phyloP scores from a whole-genome alignment of 2,329 filamentous ascomycete species.

The Thermoascus crustaceus region DNA sequence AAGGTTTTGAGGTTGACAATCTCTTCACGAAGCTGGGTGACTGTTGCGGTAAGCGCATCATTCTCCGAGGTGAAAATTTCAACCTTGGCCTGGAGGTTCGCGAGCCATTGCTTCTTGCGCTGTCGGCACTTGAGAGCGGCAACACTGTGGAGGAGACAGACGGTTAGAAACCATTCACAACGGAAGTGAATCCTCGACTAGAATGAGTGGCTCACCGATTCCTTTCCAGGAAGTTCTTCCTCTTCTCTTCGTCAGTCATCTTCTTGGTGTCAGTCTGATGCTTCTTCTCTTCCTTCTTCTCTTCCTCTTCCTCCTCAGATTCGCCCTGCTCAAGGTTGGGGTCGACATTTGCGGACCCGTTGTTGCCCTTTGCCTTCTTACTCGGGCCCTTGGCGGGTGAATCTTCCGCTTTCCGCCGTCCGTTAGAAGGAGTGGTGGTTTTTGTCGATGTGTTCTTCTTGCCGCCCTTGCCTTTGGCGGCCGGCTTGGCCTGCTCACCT shows the following conservation, averaged over 20 bases:
- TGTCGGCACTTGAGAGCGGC: slow-evolving; percentile 95
- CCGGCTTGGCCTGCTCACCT: slow-evolving; percentile 57
- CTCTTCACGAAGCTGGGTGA: slow-evolving; percentile 79
- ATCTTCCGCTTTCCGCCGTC: slow-evolving; percentile 73
- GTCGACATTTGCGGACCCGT: slow-evolving; percentile 32
- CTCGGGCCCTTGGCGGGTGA: slow-evolving; percentile 56
- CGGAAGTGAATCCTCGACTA: slow-evolving; percentile 13
- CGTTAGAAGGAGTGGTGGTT: slow-evolving; percentile 45
- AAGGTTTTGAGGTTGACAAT: slow-evolving; percentile 92
- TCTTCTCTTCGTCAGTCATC: slow-evolving; percentile 98
- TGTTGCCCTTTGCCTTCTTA: slow-evolving; percentile 65
- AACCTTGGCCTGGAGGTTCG: slow-evolving; percentile 88
- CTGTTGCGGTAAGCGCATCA: slow-evolving; percentile 73
- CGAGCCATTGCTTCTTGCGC: slow-evolving; percentile 97
- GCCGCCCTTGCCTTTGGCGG: slow-evolving; percentile 56
- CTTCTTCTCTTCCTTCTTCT: too few relatives aligned
- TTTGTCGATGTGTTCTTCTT: slow-evolving; percentile 55
- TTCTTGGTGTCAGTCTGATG: slow-evolving; percentile 56
- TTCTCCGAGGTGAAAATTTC: slow-evolving; percentile 90
- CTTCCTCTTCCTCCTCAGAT: slow-evolving; percentile 49
- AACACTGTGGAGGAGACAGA: slow-evolving; percentile 62
- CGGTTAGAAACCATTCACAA: slow-evolving; percentile 17
- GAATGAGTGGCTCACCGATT: slow-evolving; percentile 62
- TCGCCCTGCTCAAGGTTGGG: slow-evolving; percentile 40
- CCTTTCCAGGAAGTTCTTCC: slow-evolving; percentile 93